Evolutionary conservation across 139 green algal species (phyloP).

Genomic region (Closterium sp.): DNA sequence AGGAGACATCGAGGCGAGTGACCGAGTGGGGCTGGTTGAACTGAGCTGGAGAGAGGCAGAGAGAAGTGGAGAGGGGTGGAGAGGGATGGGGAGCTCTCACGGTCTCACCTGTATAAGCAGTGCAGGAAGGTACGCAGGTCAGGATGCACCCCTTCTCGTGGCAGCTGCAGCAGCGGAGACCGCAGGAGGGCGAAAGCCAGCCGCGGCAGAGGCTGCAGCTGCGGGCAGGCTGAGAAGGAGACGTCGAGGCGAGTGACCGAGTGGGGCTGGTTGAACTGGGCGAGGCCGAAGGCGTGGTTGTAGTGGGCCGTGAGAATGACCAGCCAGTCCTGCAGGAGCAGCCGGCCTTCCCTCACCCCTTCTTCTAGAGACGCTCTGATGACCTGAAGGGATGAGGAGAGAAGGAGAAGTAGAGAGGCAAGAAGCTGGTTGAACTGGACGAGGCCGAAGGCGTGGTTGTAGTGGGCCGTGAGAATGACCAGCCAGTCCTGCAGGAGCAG

Average conservation of each 20-base stretch:
- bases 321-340: no score
- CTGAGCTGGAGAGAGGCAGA: background rate
- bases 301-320: conserved; percentile 69
- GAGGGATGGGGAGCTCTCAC: background rate
- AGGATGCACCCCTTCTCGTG: conserved; percentile 60
- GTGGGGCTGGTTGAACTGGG: conserved; percentile 15
- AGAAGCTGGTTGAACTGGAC: no score
- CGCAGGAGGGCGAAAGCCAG: conserved; percentile 83
- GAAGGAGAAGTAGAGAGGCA: no score
- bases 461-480: no score
- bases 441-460: no score
- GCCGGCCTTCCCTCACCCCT: no score
- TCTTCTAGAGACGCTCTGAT: no score
- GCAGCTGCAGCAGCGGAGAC: conserved; percentile 61
- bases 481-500: no score
- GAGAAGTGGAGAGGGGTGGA: background rate
- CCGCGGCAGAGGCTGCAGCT: conserved; percentile 72
- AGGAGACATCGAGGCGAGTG: conserved; percentile 70
- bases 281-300: no score
- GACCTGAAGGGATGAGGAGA: no score
- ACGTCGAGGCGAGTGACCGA: conserved; percentile 64
- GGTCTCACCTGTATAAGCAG: conserved; percentile 30
- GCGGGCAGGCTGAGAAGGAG: conserved; percentile 58
- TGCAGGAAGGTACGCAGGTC: conserved; percentile 67
- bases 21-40: conserved; percentile 14